Conservation (phyloP, 1,284 basidiomycete species). For the Microbotryum saponariae region DNA sequence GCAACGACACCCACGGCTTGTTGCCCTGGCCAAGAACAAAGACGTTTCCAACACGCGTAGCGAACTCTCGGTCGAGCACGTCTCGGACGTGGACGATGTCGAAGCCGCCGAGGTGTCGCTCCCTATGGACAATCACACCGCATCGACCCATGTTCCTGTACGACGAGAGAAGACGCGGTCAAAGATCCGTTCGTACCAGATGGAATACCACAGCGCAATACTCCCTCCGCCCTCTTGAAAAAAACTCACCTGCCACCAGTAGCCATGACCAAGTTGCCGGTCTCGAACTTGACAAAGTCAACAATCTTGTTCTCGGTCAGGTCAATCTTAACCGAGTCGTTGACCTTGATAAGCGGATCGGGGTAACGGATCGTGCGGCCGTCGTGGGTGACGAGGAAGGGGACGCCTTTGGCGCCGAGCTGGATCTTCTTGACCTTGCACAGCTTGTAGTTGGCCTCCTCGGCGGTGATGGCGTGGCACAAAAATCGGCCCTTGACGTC, state of each 20-base stretch:
- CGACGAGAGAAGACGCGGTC: too few relatives aligned
- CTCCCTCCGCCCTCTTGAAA: too few relatives aligned
- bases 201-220: too few relatives aligned
- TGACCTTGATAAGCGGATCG: constrained; percentile 89
- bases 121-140: constrained; percentile 89
- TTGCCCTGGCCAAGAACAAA: constrained; percentile 92
- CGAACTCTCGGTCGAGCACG: constrained; percentile 87
- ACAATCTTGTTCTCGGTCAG: constrained; percentile 87
- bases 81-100: constrained; percentile 98
- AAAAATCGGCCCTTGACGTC: constrained; percentile 99
- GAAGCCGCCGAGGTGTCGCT: constrained; percentile 96
- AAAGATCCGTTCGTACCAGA: too few relatives aligned
- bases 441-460: constrained; percentile 98
- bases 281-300: constrained; percentile 93
- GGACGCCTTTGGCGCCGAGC: constrained; percentile 87
- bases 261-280: constrained; percentile 94
- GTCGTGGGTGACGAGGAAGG: constrained; percentile 96
- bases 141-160: constrained; percentile 91
- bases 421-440: constrained; percentile 90
- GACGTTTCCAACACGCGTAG: constrained; percentile 94
- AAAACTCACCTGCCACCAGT: constrained; percentile 65
- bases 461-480: constrained; percentile 97
- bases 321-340: constrained; percentile 98
- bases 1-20: constrained; percentile 96
- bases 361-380: constrained; percentile 99